Conservation (phyloP, 805 yeast genomes). For the Ogataea saltuana region DNA sequence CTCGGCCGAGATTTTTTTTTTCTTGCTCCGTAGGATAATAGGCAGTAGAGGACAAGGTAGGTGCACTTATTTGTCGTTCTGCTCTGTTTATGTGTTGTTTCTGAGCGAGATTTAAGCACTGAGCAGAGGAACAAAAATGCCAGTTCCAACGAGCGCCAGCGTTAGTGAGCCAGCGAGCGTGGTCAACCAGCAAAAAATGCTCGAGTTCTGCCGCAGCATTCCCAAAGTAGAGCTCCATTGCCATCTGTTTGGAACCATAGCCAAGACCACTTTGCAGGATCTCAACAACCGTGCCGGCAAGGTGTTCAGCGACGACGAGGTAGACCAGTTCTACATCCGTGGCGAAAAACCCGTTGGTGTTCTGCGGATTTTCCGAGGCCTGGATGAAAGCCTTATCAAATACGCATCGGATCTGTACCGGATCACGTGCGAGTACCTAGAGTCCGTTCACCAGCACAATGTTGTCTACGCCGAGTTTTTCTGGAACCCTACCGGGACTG, state of each 20-base stretch:
- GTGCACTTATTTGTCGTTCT: too few species aligned
- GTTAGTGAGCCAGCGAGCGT: background rate
- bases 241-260: constrained; percentile 34
- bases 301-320: constrained; percentile 28
- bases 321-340: constrained; percentile 31
- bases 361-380: constrained; percentile 31
- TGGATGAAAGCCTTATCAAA: constrained; percentile 29
- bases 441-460: constrained; percentile 27
- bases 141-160: background rate
- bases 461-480: constrained; percentile 33
- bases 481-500: constrained; percentile 38
- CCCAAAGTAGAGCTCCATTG: constrained; percentile 37
- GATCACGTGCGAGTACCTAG: constrained; percentile 30
- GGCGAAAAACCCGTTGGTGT: constrained; percentile 37
- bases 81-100: too few species aligned
- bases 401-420: constrained; percentile 31
- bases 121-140: background rate
- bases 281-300: constrained; percentile 28
- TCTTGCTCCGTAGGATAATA: background rate
- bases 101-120: too few species aligned
- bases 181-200: too few species aligned
- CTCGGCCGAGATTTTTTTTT: constrained; percentile 7
- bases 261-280: constrained; percentile 27
- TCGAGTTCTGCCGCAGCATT: constrained; percentile 28
- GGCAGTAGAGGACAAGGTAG: background rate